A percentile compares a stretch with the other conserved stretches of the same genome.
phyloP scores from a whole-genome alignment of 2,329 filamentous ascomycete species.

The Cercospora sesami region DNA sequence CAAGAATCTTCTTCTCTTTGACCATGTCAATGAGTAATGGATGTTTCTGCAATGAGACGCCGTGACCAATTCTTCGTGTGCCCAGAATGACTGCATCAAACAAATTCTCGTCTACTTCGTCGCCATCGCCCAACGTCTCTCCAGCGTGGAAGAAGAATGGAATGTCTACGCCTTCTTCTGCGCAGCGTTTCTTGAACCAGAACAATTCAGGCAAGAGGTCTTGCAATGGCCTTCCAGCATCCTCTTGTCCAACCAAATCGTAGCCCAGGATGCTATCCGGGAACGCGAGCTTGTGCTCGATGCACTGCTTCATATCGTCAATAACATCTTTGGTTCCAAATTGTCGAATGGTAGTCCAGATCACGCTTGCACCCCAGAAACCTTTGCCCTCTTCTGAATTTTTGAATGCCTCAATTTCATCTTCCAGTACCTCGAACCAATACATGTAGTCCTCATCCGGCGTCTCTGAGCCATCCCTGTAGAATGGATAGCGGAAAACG shows the following conservation, averaged over 20 bases:
- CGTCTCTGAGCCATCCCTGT: conserved; percentile 61
- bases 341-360: conserved; percentile 75
- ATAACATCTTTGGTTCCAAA: conserved; percentile 66
- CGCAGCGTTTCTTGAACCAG: conserved; percentile 88
- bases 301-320: conserved; percentile 80
- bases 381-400: conserved; percentile 65
- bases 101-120: conserved; percentile 75
- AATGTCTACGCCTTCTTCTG: conserved; percentile 73
- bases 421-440: conserved; percentile 71
- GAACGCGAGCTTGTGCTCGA: conserved; percentile 74
- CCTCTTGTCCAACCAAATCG: conserved; percentile 87
- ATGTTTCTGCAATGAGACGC: conserved; percentile 86
- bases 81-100: conserved; percentile 87
- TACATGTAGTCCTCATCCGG: conserved; percentile 67
- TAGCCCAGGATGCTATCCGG: conserved; percentile 82
- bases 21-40: conserved; percentile 85
- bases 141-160: conserved; percentile 97
- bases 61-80: conserved; percentile 85
- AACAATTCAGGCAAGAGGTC: conserved; percentile 82
- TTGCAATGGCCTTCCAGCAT: conserved; percentile 70
- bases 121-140: conserved; percentile 79
- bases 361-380: conserved; percentile 83
- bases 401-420: conserved; percentile 78
- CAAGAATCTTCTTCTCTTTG: conserved; percentile 80
- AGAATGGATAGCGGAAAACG: conserved; percentile 71